phyloP scores from a whole-genome alignment of 208 protist genomes.

The Trypanosoma caninum region DNA sequence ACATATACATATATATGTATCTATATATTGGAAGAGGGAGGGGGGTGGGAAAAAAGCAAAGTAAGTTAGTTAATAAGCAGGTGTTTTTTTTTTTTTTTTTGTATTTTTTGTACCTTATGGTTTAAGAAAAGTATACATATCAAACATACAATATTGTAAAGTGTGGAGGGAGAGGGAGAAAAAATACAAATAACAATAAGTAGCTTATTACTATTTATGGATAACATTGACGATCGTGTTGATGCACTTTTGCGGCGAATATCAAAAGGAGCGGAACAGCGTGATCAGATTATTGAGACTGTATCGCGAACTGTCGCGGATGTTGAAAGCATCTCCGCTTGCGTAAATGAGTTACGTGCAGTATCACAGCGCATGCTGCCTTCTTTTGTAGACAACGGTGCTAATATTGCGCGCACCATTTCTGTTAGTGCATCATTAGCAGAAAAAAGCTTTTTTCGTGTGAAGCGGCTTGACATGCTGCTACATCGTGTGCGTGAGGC shows the following conservation, averaged over 20 bases:
- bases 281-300: conserved; percentile 41
- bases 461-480: conserved; percentile 47
- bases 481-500: conserved; percentile 52
- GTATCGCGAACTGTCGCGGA: conserved; percentile 34
- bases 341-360: conserved; percentile 35
- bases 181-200: neutral
- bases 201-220: conserved; percentile 24
- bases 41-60: too few species aligned
- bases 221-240: conserved; percentile 49
- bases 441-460: conserved; percentile 42
- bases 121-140: neutral
- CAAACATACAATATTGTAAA: too few species aligned
- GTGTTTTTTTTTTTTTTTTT: neutral
- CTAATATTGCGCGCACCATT: conserved; percentile 42
- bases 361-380: conserved; percentile 47
- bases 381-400: conserved; percentile 42
- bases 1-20: too few species aligned
- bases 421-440: conserved; percentile 45
- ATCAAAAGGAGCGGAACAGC: conserved; percentile 38
- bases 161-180: neutral
- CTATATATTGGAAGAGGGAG: too few species aligned
- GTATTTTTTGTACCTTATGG: neutral
- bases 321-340: conserved; percentile 14
- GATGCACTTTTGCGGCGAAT: conserved; percentile 52
- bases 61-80: neutral